Evolutionary conservation across 208 protist species (phyloP).

Genomic region (Naegleria gruberi): DNA sequence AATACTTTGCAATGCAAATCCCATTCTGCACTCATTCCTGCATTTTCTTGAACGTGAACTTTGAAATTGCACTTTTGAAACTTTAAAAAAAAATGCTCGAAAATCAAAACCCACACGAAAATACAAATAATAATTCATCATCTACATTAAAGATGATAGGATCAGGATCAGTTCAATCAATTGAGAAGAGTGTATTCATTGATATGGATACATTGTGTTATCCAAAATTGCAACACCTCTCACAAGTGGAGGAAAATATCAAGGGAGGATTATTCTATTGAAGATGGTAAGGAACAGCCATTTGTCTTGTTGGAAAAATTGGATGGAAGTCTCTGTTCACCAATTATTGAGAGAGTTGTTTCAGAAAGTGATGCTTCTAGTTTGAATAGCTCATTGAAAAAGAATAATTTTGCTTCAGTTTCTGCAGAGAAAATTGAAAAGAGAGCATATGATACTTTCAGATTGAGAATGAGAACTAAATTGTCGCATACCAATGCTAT

Average conservation of each 20-base stretch:
- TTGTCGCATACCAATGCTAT: background rate
- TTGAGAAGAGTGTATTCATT: too few species aligned
- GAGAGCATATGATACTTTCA: background rate
- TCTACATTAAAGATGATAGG: too few species aligned
- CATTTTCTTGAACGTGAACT: too few species aligned
- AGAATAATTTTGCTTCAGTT: background rate
- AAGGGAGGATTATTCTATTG: background rate
- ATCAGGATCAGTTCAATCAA: too few species aligned
- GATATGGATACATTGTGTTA: background rate
- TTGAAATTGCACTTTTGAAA: too few species aligned
- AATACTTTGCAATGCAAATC: too few species aligned
- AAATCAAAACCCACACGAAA: too few species aligned
- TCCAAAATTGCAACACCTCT: background rate
- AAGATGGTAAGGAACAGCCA: background rate
- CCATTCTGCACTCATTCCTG: too few species aligned
- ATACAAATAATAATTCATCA: too few species aligned
- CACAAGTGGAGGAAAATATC: background rate
- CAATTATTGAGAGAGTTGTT: background rate
- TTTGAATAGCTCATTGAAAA: background rate
- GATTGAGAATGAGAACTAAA: slow-evolving; percentile 1
- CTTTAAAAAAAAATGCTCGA: too few species aligned
- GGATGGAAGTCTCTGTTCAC: slow-evolving; percentile 1
- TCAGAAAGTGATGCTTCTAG: background rate
- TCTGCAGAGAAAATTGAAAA: background rate
- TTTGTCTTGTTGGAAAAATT: background rate